Conservation (phyloP, 768 basidiomycete genomes). For the Lactarius hengduanensis region DNA sequence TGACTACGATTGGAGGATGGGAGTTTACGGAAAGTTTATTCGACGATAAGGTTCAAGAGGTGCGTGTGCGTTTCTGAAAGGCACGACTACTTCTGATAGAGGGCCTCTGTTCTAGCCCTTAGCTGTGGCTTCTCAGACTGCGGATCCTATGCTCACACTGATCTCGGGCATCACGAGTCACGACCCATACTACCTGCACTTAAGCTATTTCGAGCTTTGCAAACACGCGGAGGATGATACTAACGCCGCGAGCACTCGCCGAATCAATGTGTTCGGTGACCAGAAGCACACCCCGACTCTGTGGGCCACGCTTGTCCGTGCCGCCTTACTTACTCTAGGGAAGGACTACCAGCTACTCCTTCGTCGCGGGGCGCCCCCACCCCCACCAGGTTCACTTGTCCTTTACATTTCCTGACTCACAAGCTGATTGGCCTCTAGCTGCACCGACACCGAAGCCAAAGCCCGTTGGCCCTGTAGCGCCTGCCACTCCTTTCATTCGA, state of each 20-base stretch:
- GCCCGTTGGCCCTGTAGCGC: conserved; percentile 42
- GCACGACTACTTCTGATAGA: not conserved
- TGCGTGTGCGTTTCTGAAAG: conserved; percentile 31
- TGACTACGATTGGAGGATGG: conserved; percentile 58
- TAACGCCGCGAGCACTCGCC: conserved; percentile 42
- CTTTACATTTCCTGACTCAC: conserved; percentile 14
- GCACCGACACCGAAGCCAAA: conserved; percentile 34
- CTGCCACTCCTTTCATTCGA: conserved; percentile 38
- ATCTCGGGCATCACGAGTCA: conserved; percentile 62
- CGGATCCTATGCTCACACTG: conserved; percentile 55
- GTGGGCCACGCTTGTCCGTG: conserved; percentile 61
- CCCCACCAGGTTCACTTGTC: conserved; percentile 25
- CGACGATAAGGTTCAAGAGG: conserved; percentile 57
- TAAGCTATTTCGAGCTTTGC: conserved; percentile 64
- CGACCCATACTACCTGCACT: conserved; percentile 53
- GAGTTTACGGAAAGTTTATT: conserved; percentile 62
- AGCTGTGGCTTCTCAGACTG: conserved; percentile 42
- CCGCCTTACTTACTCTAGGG: conserved; percentile 60
- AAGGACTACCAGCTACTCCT: conserved; percentile 67
- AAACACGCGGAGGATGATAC: conserved; percentile 48
- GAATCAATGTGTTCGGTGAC: conserved; percentile 62
- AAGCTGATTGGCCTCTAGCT: conserved; percentile 30
- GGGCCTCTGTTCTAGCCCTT: conserved; percentile 42
- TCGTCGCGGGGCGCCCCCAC: conserved; percentile 50
- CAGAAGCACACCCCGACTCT: conserved; percentile 62